Base-by-base conservation (phyloP, 1,284 basidiomycete genomes). In the Golubevia pallescens region DNA sequence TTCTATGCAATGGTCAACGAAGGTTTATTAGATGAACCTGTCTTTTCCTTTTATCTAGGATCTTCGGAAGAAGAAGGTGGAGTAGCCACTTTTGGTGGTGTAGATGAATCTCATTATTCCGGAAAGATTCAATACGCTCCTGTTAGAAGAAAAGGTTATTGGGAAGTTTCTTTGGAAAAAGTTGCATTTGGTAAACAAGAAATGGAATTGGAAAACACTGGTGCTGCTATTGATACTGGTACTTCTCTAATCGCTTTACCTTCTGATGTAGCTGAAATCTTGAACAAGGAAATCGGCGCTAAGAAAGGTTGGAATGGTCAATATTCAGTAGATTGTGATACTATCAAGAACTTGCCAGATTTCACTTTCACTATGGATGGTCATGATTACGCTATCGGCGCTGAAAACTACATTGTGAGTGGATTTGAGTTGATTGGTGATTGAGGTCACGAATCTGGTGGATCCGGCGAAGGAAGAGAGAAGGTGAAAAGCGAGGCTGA, bases 301-400 rank as follows among this genome's bases (percentile, higher is more conserved):
- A 57, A 24, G 55, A 57, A 80, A 68, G 70, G 70, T 54, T 83
- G 79, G 81, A 75, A 81, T 65, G 82, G 82, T 57, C 72, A 77
- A 63, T 80, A 81, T 73, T 24, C 55, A 13, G 55, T 57, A 13
- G 55, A 57, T 34, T 57, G 55, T 34, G 55, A 57, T 14, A 57
- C 23, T 24, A 34, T 57, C n/a, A 10, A 10, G 14, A 24, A 24
- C 14, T 19, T 57, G n/a, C 55, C 55, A 13, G 55, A 57, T 34
- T 34, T 57, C 32, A 57, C 55, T 34, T 57, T 57, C 55, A 57
- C 55, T 57, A 24, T 57, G 23, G 32, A 57, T 34, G 55, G 55
- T 34, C 23, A 57, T 24, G 55, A 57, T 34, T 57, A 57, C 55
- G 10, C 55, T 14, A 56, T 56, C 13, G 24, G 13, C 5, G 54